These are phyloP conservation scores for Gaultheria prostrata DNA, from an alignment of 148 eudicot genomes.

Conservation along the genomic window DNA sequence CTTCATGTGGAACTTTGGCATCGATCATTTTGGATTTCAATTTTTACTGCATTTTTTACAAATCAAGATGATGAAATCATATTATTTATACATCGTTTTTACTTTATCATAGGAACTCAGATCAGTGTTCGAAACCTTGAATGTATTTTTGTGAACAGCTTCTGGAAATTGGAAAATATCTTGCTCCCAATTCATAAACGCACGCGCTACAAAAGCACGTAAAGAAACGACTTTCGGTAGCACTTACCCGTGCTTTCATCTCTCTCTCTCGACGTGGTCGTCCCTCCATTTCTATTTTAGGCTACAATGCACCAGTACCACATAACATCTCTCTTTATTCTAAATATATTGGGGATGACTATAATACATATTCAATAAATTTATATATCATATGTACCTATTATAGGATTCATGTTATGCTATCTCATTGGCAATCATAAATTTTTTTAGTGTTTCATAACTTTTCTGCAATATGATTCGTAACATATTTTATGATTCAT, in stretches of 20 bases:
- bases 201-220: neutral
- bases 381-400: too few relatives aligned
- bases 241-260: neutral
- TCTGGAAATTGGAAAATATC: neutral
- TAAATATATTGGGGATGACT: too few relatives aligned
- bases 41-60: neutral
- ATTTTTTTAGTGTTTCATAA: too few relatives aligned
- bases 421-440: too few relatives aligned
- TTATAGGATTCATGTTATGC: too few relatives aligned
- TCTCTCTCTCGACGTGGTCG: neutral
- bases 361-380: too few relatives aligned
- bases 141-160: neutral
- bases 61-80: too few relatives aligned
- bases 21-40: neutral
- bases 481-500: too few relatives aligned
- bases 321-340: too few relatives aligned
- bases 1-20: neutral
- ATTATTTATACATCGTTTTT: too few relatives aligned
- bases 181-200: neutral
- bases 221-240: neutral
- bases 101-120: neutral
- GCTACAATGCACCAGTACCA: neutral
- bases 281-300: neutral
- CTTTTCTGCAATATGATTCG: too few relatives aligned
- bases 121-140: neutral